Evolutionary conservation across 495 filamentous ascomycete species (phyloP), one percentile per base, ranked within the genome.

Genomic region (Aspergillus sclerotiicarbonarius): DNA sequence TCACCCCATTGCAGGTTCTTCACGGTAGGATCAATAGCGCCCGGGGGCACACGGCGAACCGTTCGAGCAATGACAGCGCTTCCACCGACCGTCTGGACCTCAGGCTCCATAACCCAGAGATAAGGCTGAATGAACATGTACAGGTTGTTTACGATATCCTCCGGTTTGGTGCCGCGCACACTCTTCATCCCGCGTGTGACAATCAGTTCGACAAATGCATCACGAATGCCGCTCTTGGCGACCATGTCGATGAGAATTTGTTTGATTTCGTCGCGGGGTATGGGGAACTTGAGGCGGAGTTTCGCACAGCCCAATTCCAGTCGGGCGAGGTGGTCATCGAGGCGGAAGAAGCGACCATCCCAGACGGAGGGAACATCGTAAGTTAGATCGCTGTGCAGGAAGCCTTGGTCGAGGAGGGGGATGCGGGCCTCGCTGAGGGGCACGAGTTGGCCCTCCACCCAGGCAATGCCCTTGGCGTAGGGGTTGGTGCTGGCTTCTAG

Each of bases 1-100:
- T 76, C 73, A 0, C 73, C 73, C 71, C 72, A 76, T 56, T 76
- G 73, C 53, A 76, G 56, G 37, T 76, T 76, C 64, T 76, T 76
- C 44, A 76, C 56, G 3, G 71, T 76, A 0, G 74, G 74, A 49
- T 76, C 74, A 15, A 75, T 66, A 0, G 69, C 62, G 0, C 74
- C 70, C 1, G 69, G 69, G 0, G 74, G 68, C 1, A 62, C 59
- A 0, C 74, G 67, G 0, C 68, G 67, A 6, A 76, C 72, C 15
- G 74, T 75, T 8, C 74, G 66, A 0, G 74, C 68, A 18, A 76
- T 56, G 19, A 76, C 63, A 0, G 74, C 72, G n/a, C 57, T 66
- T 13, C 74, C 74, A n/a, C 74, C 74, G 8, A 15, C 20, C 1
- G 19, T 61, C 55, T 76, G 74, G 9, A 66, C 47, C 30, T 72